Evolutionary conservation across 805 yeast genomes (phyloP).

Genomic region (Debaryomyces hansenii): DNA sequence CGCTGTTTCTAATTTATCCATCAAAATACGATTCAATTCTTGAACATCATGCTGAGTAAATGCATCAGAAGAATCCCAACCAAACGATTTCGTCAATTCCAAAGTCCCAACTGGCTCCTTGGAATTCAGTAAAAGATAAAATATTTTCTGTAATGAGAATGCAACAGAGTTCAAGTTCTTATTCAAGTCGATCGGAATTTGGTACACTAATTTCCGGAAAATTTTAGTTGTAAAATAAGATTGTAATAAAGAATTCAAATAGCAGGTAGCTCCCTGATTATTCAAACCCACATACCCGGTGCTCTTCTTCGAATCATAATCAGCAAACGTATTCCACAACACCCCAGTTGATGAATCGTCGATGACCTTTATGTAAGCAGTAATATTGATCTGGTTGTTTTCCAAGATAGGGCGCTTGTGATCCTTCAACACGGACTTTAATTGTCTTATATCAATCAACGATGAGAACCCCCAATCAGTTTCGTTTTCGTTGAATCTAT

Average conservation of each 20-base stretch:
- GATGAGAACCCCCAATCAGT: conserved; percentile 96
- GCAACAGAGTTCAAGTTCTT: conserved; percentile 56
- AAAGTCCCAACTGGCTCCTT: conserved; percentile 76
- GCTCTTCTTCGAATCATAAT: conserved; percentile 80
- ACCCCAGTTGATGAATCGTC: conserved; percentile 91
- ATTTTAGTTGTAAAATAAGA: conserved; percentile 82
- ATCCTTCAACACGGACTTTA: conserved; percentile 18
- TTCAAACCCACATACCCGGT: conserved; percentile 92
- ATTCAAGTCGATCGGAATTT: conserved; percentile 77
- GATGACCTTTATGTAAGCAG: conserved; percentile 73
- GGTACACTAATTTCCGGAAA: conserved; percentile 83
- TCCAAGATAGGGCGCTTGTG: conserved; percentile 35
- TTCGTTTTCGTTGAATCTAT: conserved; percentile 72
- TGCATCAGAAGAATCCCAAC: conserved; percentile 96
- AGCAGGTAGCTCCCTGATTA: conserved; percentile 98
- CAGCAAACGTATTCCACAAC: conserved; percentile 83
- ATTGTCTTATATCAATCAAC: conserved; percentile 57
- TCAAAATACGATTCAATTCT: conserved; percentile 88
- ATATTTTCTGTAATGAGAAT: conserved; percentile 81
- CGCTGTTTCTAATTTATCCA: conserved; percentile 88
- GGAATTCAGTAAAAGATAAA: conserved; percentile 76
- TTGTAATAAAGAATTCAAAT: conserved; percentile 87
- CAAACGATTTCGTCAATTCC: conserved; percentile 88
- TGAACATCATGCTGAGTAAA: conserved; percentile 98
- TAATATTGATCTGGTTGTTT: conserved; percentile 62